phyloP scores from a whole-genome alignment of 192 early-diverging fungal genomes.

The Coemansia sp. region DNA sequence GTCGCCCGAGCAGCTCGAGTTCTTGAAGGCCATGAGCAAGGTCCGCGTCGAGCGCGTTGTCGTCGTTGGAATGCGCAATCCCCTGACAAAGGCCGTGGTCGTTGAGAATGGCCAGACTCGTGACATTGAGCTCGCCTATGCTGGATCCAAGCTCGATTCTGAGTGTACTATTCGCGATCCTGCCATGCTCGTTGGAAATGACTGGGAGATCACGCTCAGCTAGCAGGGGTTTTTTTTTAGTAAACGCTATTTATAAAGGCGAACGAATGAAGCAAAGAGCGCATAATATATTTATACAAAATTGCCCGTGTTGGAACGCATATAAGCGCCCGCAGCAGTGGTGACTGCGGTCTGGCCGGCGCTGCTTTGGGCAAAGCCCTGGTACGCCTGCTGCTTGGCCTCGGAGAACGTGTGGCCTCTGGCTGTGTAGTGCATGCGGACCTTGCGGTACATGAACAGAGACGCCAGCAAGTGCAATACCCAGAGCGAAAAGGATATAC shows the following conservation, averaged over 20 bases:
- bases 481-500: conserved; percentile 68
- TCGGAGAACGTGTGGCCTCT: conserved; percentile 74
- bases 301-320: conserved; percentile 48
- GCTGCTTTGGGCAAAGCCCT: conserved; percentile 60
- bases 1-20: conserved; percentile 21
- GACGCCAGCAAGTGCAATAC: conserved; percentile 65
- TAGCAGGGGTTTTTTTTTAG: conserved; percentile 5
- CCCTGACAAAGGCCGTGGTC: conserved; percentile 39
- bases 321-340: conserved; percentile 39
- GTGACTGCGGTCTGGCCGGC: conserved; percentile 48
- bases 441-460: conserved; percentile 61
- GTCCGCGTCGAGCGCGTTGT: conserved; percentile 57
- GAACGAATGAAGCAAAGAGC: background rate
- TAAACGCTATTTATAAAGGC: background rate
- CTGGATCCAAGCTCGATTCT: conserved; percentile 12
- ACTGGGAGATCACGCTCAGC: conserved; percentile 51
- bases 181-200: conserved; percentile 42
- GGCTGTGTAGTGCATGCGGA: conserved; percentile 68
- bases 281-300: conserved; percentile 26
- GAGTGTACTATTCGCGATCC: conserved; percentile 56
- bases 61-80: conserved; percentile 41
- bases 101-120: conserved; percentile 31
- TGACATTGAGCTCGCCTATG: conserved; percentile 32
- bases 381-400: conserved; percentile 67
- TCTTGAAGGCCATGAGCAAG: conserved; percentile 19